These are phyloP conservation scores for Podaxis sp. DNA, from an alignment of 768 basidiomycete species.

Conservation along the genomic window DNA sequence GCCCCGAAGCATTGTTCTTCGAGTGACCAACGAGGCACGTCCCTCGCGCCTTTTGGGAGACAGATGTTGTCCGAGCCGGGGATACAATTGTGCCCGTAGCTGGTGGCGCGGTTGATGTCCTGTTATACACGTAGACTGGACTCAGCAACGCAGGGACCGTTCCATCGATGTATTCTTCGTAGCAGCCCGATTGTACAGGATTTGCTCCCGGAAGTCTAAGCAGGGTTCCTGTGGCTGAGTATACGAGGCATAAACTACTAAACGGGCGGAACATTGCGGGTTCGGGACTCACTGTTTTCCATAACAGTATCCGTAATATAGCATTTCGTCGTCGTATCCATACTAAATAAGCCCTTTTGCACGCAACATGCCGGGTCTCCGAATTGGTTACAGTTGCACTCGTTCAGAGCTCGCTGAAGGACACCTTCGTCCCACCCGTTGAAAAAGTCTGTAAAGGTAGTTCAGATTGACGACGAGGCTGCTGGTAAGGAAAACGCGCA, in stretches of 20 bases:
- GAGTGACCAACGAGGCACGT: conserved; percentile 2
- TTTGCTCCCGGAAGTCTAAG: conserved; percentile 8
- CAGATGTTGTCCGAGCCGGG: not conserved
- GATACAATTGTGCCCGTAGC: not conserved
- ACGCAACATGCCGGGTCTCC: conserved; percentile 33
- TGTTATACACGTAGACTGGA: conserved; percentile 14
- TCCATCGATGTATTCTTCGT: conserved; percentile 4
- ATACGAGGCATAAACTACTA: not conserved
- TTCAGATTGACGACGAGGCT: not conserved
- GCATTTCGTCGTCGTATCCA: conserved; percentile 29
- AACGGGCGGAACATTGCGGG: not conserved
- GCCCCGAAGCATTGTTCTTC: not conserved
- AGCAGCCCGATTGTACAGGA: conserved; percentile 13
- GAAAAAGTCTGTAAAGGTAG: conserved; percentile 28
- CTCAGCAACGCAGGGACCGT: not conserved
- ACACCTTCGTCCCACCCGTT: conserved; percentile 49
- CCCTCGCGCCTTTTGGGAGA: not conserved
- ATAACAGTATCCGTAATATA: conserved; percentile 32
- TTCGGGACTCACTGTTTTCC: conserved; percentile 26
- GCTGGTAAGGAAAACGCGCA: not conserved
- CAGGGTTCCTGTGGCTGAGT: conserved; percentile 10
- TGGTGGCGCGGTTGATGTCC: not conserved
- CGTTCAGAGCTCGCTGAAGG: conserved; percentile 42
- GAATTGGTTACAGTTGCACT: conserved; percentile 36
- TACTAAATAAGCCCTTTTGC: conserved; percentile 31